phyloP scores from a whole-genome alignment of 352 stramenopile species.

The Phytopythium cucurbitacearum region DNA sequence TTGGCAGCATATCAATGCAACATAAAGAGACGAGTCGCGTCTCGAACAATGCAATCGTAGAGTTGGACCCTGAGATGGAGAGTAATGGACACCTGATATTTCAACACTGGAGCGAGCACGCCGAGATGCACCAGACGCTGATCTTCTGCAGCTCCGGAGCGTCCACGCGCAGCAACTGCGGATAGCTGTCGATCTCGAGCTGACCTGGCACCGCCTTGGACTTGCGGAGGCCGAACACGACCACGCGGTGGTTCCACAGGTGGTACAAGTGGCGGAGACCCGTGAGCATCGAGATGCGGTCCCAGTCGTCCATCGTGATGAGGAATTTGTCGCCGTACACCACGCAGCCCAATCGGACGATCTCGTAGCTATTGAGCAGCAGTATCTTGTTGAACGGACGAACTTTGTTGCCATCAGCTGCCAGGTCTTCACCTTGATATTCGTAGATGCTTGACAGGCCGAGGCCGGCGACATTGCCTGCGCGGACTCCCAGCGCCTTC shows the following conservation, averaged over 20 bases:
- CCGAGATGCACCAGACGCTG: not conserved
- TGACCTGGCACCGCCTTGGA: not conserved
- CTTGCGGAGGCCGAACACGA: not conserved
- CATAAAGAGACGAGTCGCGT: too few species aligned
- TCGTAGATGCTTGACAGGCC: slow-evolving; percentile 22
- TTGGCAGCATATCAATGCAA: too few species aligned
- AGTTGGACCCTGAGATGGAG: too few species aligned
- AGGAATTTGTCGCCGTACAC: slow-evolving; percentile 7
- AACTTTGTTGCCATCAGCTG: too few species aligned
- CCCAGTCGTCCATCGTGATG: slow-evolving; percentile 8
- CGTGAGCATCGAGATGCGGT: slow-evolving; percentile 1
- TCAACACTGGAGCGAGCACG: not conserved
- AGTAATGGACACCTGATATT: not conserved
- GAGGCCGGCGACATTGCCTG: slow-evolving; percentile 22
- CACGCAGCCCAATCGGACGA: slow-evolving; percentile 8
- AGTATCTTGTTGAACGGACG: not conserved
- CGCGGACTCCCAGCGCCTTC: slow-evolving; percentile 19
- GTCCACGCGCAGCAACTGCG: not conserved
- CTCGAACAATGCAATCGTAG: too few species aligned
- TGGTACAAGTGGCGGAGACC: slow-evolving; percentile 4
- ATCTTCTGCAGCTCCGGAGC: not conserved
- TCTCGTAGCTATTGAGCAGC: slow-evolving; percentile 5
- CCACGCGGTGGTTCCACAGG: slow-evolving; percentile 10
- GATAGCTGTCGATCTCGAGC: not conserved
- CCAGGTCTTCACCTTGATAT: not conserved